Conservation (phyloP, 2,329 filamentous ascomycete species). For the Fusarium citri region DNA sequence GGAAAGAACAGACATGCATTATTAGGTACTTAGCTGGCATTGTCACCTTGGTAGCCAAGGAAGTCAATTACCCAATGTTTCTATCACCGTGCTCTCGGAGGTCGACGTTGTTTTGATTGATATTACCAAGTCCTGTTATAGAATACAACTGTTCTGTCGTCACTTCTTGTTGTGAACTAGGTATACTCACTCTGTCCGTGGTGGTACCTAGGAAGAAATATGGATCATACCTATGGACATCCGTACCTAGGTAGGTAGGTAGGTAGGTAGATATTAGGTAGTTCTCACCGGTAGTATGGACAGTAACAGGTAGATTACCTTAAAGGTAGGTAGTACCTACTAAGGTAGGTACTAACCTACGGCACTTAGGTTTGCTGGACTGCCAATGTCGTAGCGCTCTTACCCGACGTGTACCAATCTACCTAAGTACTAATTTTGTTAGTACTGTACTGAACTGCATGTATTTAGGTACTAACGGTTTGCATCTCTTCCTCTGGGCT, state of each 20-base stretch:
- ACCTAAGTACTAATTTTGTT: too few relatives aligned
- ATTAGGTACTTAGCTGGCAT: background rate
- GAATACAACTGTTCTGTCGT: background rate
- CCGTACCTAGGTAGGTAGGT: too few relatives aligned
- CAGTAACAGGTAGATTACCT: too few relatives aligned
- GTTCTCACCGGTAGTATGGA: too few relatives aligned
- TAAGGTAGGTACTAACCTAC: too few relatives aligned
- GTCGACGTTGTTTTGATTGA: background rate
- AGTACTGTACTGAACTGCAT: slow-evolving; percentile 9
- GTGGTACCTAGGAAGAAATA: too few relatives aligned
- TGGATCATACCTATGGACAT: too few relatives aligned
- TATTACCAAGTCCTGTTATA: background rate
- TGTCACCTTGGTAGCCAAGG: background rate
- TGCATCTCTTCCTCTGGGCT: background rate
- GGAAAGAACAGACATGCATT: background rate
- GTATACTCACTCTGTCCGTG: background rate
- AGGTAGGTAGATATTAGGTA: too few relatives aligned
- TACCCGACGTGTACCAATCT: too few relatives aligned
- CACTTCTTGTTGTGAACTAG: background rate
- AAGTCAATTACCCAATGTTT: background rate
- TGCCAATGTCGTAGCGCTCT: background rate
- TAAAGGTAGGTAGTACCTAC: too few relatives aligned
- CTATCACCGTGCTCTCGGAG: background rate
- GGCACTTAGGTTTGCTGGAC: slow-evolving; percentile 8
- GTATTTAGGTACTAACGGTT: too few relatives aligned